Conservation (phyloP, 352 stramenopile species). For the Globisporangium abappressorium region DNA sequence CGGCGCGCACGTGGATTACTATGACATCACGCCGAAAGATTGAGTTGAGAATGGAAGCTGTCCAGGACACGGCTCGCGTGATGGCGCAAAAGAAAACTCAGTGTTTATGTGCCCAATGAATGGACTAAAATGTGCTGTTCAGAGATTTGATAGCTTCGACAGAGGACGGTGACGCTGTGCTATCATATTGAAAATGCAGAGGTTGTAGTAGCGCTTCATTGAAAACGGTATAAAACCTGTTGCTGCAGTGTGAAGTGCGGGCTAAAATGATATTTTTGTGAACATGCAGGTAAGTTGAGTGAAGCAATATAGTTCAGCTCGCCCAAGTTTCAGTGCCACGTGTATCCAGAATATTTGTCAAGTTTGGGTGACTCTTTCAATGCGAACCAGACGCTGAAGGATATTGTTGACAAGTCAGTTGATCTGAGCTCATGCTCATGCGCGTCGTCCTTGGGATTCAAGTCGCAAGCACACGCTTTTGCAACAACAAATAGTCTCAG, state of each 20-base stretch:
- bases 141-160: background rate
- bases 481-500: background rate
- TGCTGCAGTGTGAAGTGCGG: too few species aligned
- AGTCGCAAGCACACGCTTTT: background rate
- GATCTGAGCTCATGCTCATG: too few species aligned
- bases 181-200: too few species aligned
- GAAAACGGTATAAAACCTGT: background rate
- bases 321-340: too few species aligned
- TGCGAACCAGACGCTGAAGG: background rate
- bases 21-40: constrained; percentile 26
- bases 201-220: background rate
- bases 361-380: background rate
- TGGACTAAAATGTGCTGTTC: background rate
- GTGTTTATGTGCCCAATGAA: background rate
- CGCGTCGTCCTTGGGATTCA: background rate
- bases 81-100: background rate
- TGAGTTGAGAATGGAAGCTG: background rate
- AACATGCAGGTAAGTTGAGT: too few species aligned
- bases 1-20: constrained; percentile 81
- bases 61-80: background rate
- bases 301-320: too few species aligned
- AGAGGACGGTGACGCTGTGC: too few species aligned
- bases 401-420: background rate
- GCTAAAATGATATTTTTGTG: too few species aligned
- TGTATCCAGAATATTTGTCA: too few species aligned